A percentile compares a stretch with the other conserved stretches of the same genome.
These are phyloP conservation scores for Harrya chromipes DNA, from an alignment of 768 basidiomycete genomes.

Conservation along the genomic window DNA sequence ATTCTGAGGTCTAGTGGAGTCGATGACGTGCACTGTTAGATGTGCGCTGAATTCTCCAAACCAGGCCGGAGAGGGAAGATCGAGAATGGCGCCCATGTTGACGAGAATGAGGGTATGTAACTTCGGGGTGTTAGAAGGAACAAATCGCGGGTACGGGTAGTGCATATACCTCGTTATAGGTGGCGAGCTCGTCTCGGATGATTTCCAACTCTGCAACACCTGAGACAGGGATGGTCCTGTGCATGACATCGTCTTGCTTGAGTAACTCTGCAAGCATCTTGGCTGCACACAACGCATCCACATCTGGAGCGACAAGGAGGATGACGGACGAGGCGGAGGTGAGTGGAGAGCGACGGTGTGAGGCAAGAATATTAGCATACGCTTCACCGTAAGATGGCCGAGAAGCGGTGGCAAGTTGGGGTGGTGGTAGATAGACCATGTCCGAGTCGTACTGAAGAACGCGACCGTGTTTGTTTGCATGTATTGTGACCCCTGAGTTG, in stretches of 20 bases:
- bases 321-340: conserved; percentile 82
- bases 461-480: conserved; percentile 13
- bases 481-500: conserved; percentile 15
- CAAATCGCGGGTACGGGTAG: not conserved
- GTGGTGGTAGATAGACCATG: conserved; percentile 75
- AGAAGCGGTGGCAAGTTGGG: conserved; percentile 57
- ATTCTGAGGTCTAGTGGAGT: conserved; percentile 89
- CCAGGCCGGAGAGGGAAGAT: conserved; percentile 71
- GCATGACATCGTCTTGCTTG: conserved; percentile 90
- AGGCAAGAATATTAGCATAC: conserved; percentile 67
- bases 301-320: conserved; percentile 84
- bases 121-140: conserved; percentile 35
- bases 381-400: conserved; percentile 68
- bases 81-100: conserved; percentile 88
- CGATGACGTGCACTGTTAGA: conserved; percentile 87
- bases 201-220: conserved; percentile 75
- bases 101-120: conserved; percentile 87
- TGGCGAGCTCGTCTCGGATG: conserved; percentile 61
- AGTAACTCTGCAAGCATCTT: conserved; percentile 87
- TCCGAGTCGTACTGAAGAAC: not conserved
- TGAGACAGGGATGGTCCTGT: conserved; percentile 86
- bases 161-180: conserved; percentile 61
- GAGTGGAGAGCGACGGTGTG: conserved; percentile 68
- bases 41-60: conserved; percentile 66
- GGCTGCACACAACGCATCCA: conserved; percentile 89